Evolutionary conservation across 176 grass and related monocot genomes (phyloP).

Genomic region (Lolium rigidum): DNA sequence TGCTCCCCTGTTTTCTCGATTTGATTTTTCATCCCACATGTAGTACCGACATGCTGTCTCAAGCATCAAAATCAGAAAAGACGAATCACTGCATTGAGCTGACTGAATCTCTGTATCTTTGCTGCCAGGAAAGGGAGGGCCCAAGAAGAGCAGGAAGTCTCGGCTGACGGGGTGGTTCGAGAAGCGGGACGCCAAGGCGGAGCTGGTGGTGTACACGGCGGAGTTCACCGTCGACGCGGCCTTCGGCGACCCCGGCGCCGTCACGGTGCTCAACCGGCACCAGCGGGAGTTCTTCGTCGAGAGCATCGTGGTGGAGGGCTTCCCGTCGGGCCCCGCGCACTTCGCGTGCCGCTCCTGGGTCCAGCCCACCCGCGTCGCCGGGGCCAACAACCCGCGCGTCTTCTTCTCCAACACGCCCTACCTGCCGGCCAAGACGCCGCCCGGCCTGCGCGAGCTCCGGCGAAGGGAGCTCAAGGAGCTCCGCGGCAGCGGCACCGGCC

Average conservation of each 20-base stretch:
- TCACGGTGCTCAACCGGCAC: slow-evolving; percentile 80
- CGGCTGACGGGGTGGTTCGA: slow-evolving; percentile 79
- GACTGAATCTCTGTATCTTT: not conserved
- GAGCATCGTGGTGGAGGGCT: slow-evolving; percentile 82
- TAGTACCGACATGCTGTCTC: not conserved
- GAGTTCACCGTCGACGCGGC: slow-evolving; percentile 78
- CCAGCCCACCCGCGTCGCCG: slow-evolving; percentile 55
- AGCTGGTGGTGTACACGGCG: slow-evolving; percentile 78
- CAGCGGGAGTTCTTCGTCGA: slow-evolving; percentile 84
- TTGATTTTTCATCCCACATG: slow-evolving; percentile 17
- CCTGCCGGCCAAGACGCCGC: slow-evolving; percentile 81
- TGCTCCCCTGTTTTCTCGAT: not conserved
- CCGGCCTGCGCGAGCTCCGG: slow-evolving; percentile 67
- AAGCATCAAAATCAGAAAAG: slow-evolving; percentile 7
- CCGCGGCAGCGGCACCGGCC: slow-evolving; percentile 61
- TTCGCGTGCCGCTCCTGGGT: slow-evolving; percentile 92
- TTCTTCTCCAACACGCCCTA: slow-evolving; percentile 95
- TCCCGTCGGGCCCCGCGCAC: slow-evolving; percentile 61
- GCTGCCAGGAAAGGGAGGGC: slow-evolving; percentile 47
- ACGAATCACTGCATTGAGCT: not conserved
- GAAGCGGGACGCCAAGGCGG: slow-evolving; percentile 80
- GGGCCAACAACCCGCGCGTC: slow-evolving; percentile 39
- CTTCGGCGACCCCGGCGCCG: slow-evolving; percentile 86
- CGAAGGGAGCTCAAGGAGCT: slow-evolving; percentile 61
- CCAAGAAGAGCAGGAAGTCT: slow-evolving; percentile 65